phyloP scores from a whole-genome alignment of 2,329 filamentous ascomycete genomes.

The Didymella pomorum region DNA sequence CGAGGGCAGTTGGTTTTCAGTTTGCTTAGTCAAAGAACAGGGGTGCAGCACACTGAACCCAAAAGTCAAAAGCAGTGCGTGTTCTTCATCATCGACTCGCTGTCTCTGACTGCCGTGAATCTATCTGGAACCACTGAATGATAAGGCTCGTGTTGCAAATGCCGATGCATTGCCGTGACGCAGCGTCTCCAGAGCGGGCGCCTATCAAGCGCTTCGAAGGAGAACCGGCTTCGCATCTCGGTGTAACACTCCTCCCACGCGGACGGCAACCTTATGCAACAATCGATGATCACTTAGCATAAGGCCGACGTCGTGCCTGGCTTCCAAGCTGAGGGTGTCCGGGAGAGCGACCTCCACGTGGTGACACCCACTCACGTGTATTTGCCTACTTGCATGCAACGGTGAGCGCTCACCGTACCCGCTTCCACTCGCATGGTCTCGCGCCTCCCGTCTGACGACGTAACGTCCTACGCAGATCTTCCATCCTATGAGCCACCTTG shows the following conservation, averaged over 20 bases:
- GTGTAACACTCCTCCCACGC: conserved; percentile 10
- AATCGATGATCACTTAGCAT: conserved; percentile 13
- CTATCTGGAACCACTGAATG: background rate
- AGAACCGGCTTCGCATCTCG: conserved; percentile 7
- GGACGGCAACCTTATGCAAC: background rate
- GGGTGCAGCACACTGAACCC: background rate
- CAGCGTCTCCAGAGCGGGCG: conserved; percentile 8
- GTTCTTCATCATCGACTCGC: background rate
- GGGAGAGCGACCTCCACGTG: conserved; percentile 13
- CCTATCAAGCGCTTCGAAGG: conserved; percentile 16
- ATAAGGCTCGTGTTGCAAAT: conserved; percentile 1
- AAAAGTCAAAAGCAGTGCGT: background rate
- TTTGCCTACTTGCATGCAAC: conserved; percentile 2
- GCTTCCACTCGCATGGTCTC: background rate
- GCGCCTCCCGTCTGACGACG: background rate
- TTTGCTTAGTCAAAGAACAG: conserved; percentile 1
- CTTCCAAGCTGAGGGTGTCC: background rate
- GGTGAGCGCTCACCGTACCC: conserved; percentile 1
- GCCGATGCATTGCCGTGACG: conserved; percentile 6
- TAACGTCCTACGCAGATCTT: conserved; percentile 16
- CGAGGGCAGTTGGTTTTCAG: background rate
- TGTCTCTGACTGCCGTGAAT: background rate
- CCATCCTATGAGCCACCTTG: background rate
- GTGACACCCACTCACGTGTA: conserved; percentile 12
- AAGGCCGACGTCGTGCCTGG: conserved; percentile 15